phyloP scores from a whole-genome alignment of 2,329 filamentous ascomycete genomes.

The Penicillium sp. region DNA sequence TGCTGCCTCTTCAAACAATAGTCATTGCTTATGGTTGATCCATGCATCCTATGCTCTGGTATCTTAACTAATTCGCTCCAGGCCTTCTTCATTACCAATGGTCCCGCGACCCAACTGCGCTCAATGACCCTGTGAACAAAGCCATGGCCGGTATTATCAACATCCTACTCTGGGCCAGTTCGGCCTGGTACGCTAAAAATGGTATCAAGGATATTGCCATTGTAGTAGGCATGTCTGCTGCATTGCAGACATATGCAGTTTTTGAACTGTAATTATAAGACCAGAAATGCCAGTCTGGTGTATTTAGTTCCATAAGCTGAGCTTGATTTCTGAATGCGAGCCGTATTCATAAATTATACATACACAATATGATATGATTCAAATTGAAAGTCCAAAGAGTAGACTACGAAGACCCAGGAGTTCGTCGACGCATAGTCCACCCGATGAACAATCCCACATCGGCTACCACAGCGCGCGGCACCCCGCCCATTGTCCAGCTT shows the following conservation, averaged over 20 bases:
- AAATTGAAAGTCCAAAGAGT: not conserved
- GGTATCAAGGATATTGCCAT: slow-evolving; percentile 26
- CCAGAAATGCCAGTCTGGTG: not conserved
- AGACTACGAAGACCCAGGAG: not conserved
- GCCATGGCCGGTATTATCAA: slow-evolving; percentile 29
- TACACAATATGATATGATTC: not conserved
- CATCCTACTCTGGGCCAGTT: slow-evolving; percentile 28
- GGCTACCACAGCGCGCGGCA: slow-evolving; percentile 37
- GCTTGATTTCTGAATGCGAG: not conserved
- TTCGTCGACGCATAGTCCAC: slow-evolving; percentile 27
- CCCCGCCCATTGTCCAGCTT: slow-evolving; percentile 38
- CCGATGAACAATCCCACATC: slow-evolving; percentile 42
- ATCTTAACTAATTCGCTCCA: slow-evolving; percentile 1
- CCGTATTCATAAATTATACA: not conserved
- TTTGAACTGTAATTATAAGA: not conserved
- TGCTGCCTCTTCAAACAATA: not conserved
- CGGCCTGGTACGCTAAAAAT: slow-evolving; percentile 31
- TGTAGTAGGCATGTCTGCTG: slow-evolving; percentile 23
- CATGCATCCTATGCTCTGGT: too few relatives aligned
- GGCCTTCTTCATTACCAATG: slow-evolving; percentile 30
- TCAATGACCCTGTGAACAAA: slow-evolving; percentile 31
- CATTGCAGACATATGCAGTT: slow-evolving; percentile 26
- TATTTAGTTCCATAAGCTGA: not conserved
- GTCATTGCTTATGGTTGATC: not conserved
- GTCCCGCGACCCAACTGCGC: slow-evolving; percentile 19